These are phyloP conservation scores for Pythium brachiatum DNA, from an alignment of 352 stramenopile species.

Conservation along the genomic window DNA sequence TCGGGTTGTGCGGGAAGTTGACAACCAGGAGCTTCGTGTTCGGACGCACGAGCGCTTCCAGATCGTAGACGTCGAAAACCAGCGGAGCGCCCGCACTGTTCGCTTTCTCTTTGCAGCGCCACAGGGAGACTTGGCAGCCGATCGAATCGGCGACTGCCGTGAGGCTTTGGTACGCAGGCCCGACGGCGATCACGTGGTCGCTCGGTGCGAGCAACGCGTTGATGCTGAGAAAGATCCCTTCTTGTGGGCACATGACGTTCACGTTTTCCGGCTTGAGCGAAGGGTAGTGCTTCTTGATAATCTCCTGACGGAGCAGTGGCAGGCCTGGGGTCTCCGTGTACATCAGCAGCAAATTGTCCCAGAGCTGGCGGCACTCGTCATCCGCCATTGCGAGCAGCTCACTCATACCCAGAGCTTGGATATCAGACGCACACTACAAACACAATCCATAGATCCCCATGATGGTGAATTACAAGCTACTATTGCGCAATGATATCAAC, in stretches of 20 bases:
- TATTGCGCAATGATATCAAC: neutral
- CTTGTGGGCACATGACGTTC: conserved; percentile 44
- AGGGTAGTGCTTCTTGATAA: conserved; percentile 33
- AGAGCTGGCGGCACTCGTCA: conserved; percentile 40
- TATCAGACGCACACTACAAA: conserved; percentile 36
- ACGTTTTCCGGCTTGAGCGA: conserved; percentile 27
- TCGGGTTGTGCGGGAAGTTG: conserved; percentile 82
- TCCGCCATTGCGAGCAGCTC: conserved; percentile 41
- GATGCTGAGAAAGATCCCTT: conserved; percentile 64
- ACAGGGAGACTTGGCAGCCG: conserved; percentile 39
- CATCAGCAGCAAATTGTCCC: conserved; percentile 34
- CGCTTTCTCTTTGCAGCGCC: conserved; percentile 21
- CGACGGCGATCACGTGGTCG: conserved; percentile 53
- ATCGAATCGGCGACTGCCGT: conserved; percentile 34
- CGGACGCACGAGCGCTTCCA: conserved; percentile 34
- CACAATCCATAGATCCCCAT: neutral
- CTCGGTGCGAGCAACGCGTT: conserved; percentile 35
- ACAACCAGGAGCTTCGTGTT: conserved; percentile 65
- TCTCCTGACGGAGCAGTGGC: conserved; percentile 38
- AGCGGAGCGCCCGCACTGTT: conserved; percentile 18
- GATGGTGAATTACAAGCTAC: neutral
- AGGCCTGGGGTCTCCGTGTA: conserved; percentile 48
- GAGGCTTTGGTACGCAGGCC: conserved; percentile 57
- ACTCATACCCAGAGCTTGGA: conserved; percentile 34
- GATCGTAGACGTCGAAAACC: conserved; percentile 38